A percentile compares a stretch with the other conserved stretches of the same genome.
Evolutionary conservation across 257 asterid species (phyloP).

Genomic region (Lantana camara): DNA sequence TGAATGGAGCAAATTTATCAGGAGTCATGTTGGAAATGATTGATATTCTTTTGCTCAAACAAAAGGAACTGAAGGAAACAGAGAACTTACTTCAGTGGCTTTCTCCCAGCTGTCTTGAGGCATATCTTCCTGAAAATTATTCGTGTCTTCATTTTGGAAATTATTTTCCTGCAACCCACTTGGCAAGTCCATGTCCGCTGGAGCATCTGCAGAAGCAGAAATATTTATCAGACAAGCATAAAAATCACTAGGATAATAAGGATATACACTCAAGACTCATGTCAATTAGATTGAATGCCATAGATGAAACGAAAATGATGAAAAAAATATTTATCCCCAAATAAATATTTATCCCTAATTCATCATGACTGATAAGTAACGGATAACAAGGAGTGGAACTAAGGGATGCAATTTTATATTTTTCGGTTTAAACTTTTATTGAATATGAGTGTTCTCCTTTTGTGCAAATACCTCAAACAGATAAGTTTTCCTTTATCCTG

Average conservation of each 20-base stretch:
- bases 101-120: conserved; percentile 45
- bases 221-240: conserved; percentile 4
- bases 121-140: conserved; percentile 45
- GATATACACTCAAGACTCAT: conserved; percentile 3
- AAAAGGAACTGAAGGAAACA: conserved; percentile 19
- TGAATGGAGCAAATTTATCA: neutral
- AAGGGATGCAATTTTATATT: neutral
- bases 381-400: neutral
- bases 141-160: conserved; percentile 30
- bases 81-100: conserved; percentile 49
- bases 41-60: neutral
- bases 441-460: neutral
- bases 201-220: conserved; percentile 38
- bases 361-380: neutral
- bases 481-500: conserved; percentile 2
- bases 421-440: neutral
- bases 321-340: too few relatives aligned
- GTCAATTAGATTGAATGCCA: neutral
- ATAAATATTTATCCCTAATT: too few relatives aligned
- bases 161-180: conserved; percentile 35
- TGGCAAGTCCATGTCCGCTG: conserved; percentile 39
- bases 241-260: neutral
- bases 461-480: neutral
- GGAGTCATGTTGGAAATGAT: neutral
- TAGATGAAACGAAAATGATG: neutral